Evolutionary conservation across 1,284 basidiomycete species (phyloP).

Genomic region (Coniferiporia sulphurascens): DNA sequence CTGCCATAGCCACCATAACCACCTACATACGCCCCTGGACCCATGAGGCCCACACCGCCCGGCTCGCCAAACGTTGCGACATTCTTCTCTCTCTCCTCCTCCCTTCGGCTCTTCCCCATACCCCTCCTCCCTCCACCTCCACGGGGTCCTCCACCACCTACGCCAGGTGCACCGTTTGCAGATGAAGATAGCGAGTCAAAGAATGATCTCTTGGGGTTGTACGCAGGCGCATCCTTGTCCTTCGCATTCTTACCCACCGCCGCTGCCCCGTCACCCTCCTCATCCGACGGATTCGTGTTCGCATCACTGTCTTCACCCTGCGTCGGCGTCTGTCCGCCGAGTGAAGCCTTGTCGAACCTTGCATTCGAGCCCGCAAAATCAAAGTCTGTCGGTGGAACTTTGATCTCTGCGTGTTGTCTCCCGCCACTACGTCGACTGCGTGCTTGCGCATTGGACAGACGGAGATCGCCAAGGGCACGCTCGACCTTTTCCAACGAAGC

Average conservation of each 20-base stretch:
- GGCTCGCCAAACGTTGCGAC: constrained; percentile 80
- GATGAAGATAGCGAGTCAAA: constrained; percentile 72
- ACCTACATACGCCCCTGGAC: constrained; percentile 53
- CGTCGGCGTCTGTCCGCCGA: constrained; percentile 29
- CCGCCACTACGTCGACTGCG: constrained; percentile 37
- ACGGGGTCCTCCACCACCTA: constrained; percentile 30
- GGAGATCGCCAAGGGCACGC: constrained; percentile 71
- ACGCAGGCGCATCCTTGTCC: constrained; percentile 38
- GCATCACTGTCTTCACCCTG: constrained; percentile 20
- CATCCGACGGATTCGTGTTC: constrained; percentile 21
- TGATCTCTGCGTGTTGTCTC: constrained; percentile 19
- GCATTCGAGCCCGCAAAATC: constrained; percentile 73
- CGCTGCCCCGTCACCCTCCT: constrained; percentile 20
- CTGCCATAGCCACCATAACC: constrained; percentile 50
- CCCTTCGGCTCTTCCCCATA: constrained; percentile 58
- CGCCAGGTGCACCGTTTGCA: constrained; percentile 28
- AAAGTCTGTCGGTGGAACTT: constrained; percentile 65
- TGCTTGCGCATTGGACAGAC: constrained; percentile 38
- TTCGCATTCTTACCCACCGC: constrained; percentile 21
- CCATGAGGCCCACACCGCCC: constrained; percentile 67
- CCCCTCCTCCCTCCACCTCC: constrained; percentile 43
- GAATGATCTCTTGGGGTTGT: constrained; percentile 72
- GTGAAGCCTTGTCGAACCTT: constrained; percentile 66
- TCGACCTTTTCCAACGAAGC: constrained; percentile 75
- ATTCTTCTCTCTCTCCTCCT: constrained; percentile 75